Base-by-base conservation (phyloP, 1,284 basidiomycete species). In the Chondrostereum purpureum region DNA sequence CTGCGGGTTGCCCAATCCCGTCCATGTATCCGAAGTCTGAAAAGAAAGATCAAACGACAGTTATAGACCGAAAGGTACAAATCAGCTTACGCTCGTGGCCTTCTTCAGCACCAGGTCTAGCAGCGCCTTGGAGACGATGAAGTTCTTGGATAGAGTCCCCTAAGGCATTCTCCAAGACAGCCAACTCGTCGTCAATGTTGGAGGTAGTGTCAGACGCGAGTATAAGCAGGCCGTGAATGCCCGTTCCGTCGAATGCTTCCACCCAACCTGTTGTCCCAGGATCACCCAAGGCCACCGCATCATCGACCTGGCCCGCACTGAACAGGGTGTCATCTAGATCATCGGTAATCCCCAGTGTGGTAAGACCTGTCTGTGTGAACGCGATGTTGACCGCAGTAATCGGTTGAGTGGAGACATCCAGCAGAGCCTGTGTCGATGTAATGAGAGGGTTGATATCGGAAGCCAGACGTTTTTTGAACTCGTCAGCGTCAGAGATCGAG, bases 1-100 rank as follows among this genome's bases (percentile, higher is more conserved):
- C 58, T 1, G 60, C 65, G 4, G 68, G 68, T 40, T 68, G 62
- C 21, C 63, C 64, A 46, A 70, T 66, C 4, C 68, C 68, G 46
- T 70, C 68, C 51, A 65, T 55, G 56, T 64, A 70, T 5, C 67
- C 68, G 39, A 65, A 66, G 51, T 63, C 61, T 47, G 24, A 31
- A 40, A 17, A n/a, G 20, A 17, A 33, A 13, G 14, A 14, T 38
- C 14, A 24, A 23, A 44, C 16, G 0, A 44, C 1, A 16, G 14
- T n/a, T 5, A 40, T 40, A 5, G 11, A 6, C 11, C 22, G 11
- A 19, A 11, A 19, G 11, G 20, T n/a, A n/a, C n/a, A n/a, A n/a
- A n/a, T n/a, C 10, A 11, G 10, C 61, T 54, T 41, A 55, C 56
- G 60, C 43, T 66, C 64, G 43, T 67, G 64, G 4, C 62, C 65